Conservation (phyloP, 768 basidiomycete genomes). For the Sutorius australiensis region DNA sequence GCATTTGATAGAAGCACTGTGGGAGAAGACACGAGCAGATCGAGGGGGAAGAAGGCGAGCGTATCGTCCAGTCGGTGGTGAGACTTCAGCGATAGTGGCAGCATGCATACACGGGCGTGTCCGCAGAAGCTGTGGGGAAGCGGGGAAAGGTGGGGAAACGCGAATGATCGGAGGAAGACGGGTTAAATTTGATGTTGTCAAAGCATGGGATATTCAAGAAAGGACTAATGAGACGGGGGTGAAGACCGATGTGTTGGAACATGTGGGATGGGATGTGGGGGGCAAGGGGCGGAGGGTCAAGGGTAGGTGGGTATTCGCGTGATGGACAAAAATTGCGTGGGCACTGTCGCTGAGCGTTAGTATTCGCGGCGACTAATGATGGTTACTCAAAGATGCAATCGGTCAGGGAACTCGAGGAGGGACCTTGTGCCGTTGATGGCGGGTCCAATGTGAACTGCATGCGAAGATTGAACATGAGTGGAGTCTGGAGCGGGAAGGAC, state of each 20-base stretch:
- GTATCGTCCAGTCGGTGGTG: conserved; percentile 8
- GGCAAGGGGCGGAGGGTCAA: background rate
- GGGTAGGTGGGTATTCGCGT: background rate
- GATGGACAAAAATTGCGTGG: background rate
- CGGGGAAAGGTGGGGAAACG: conserved; percentile 25
- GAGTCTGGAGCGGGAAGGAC: conserved; percentile 12
- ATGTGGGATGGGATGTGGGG: background rate
- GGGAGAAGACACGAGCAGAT: conserved; percentile 22
- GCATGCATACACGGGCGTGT: background rate
- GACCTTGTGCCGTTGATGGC: background rate
- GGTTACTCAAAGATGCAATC: background rate
- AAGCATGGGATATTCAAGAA: conserved; percentile 4
- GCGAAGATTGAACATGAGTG: conserved; percentile 3
- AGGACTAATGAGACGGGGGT: conserved; percentile 1
- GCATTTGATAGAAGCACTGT: conserved; percentile 14
- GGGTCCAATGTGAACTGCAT: background rate
- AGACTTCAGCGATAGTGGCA: background rate
- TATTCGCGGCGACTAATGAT: background rate
- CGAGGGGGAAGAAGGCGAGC: conserved; percentile 8
- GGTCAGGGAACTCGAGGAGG: background rate
- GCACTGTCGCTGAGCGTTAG: background rate
- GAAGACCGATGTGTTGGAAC: background rate
- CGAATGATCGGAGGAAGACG: conserved; percentile 2
- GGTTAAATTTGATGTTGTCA: conserved; percentile 3
- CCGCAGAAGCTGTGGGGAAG: conserved; percentile 17